phyloP scores from a whole-genome alignment of 306 rosid genomes.

The Myrica gale region DNA sequence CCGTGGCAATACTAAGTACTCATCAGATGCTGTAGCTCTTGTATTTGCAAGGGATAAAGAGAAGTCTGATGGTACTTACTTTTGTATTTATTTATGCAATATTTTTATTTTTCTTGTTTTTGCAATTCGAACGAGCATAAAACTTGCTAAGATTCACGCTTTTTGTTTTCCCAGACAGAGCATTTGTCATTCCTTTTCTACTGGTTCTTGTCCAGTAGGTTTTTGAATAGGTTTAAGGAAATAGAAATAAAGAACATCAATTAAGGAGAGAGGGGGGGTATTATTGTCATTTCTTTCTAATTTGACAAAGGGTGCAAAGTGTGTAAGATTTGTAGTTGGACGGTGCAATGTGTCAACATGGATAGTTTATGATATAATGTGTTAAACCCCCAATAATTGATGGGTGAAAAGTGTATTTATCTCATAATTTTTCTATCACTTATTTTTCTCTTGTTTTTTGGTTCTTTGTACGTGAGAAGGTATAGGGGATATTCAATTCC shows the following conservation, averaged over 20 bases:
- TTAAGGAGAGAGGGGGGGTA: background rate
- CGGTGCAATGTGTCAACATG: no score
- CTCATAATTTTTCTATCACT: background rate
- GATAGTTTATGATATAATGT: no score
- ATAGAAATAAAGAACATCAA: background rate
- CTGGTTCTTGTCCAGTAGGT: no score
- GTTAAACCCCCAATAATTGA: no score
- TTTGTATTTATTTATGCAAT: slow-evolving; percentile 6
- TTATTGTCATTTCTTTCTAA: no score
- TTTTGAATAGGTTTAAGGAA: background rate
- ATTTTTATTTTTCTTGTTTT: slow-evolving; percentile 8
- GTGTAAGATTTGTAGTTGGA: no score
- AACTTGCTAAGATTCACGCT: background rate
- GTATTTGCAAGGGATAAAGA: slow-evolving; percentile 63
- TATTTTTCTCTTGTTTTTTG: background rate
- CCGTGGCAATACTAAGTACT: slow-evolving; percentile 32
- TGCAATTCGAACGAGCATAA: background rate
- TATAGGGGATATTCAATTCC: slow-evolving; percentile 56
- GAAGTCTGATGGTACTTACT: slow-evolving; percentile 49
- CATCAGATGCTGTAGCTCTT: slow-evolving; percentile 65
- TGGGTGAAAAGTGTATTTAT: background rate
- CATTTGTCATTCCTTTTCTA: background rate
- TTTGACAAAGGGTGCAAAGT: no score
- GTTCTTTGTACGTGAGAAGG: slow-evolving; percentile 21
- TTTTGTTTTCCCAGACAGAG: background rate